A percentile compares a stretch with the other conserved stretches of the same genome.
phyloP scores from a whole-genome alignment of 768 basidiomycete species.

The Hysterangium stoloniferum region DNA sequence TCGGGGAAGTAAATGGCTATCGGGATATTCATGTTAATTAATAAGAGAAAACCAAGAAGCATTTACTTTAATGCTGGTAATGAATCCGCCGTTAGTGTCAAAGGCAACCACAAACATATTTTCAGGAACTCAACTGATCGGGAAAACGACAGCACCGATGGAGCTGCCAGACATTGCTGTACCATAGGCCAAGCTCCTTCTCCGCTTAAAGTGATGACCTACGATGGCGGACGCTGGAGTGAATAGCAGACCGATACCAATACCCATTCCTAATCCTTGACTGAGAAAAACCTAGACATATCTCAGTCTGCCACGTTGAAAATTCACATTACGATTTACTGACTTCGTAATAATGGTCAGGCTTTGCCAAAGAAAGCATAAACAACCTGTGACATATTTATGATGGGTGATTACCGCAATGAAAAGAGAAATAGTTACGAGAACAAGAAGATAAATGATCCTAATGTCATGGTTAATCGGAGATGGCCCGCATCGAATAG shows the following conservation, averaged over 20 bases:
- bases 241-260: not conserved
- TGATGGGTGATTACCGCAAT: not conserved
- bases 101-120: too few relatives aligned
- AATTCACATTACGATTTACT: not conserved
- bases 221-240: not conserved
- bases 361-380: conserved; percentile 1
- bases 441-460: not conserved
- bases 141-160: not conserved
- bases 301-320: not conserved
- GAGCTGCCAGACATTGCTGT: not conserved
- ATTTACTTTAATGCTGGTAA: too few relatives aligned
- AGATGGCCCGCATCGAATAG: not conserved
- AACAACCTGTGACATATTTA: not conserved
- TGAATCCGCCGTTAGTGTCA: too few relatives aligned
- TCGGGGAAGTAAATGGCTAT: not conserved
- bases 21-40: not conserved
- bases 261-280: conserved; percentile 2
- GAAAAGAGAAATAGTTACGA: not conserved
- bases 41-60: too few relatives aligned
- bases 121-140: too few relatives aligned
- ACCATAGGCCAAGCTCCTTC: not conserved
- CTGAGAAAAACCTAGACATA: not conserved
- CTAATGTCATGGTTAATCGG: not conserved
- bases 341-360: not conserved
- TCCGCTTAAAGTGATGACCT: not conserved